Conservation (phyloP, 23 red algal species). For the Gracilaria domingensis region DNA sequence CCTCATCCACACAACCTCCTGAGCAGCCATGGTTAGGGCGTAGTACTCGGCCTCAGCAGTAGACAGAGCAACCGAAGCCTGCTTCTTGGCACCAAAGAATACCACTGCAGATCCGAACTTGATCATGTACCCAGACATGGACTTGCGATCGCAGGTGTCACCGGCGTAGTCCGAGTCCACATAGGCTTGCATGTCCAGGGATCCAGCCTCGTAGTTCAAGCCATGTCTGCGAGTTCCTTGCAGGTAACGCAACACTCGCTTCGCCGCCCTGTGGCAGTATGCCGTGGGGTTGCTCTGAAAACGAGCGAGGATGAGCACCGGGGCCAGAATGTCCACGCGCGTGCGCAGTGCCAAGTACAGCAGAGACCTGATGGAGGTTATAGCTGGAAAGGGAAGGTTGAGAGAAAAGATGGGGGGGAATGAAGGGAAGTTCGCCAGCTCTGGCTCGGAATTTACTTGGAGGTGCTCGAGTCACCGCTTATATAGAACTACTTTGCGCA, state of each 20-base stretch:
- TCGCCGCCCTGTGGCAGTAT: background rate
- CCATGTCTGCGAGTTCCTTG: background rate
- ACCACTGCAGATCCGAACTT: background rate
- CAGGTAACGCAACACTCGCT: background rate
- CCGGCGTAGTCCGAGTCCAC: slow-evolving; percentile 49
- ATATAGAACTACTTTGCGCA: too few species aligned
- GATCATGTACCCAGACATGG: slow-evolving; percentile 19
- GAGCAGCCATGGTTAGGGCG: background rate
- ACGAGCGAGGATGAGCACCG: background rate
- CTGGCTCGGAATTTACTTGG: too few species aligned
- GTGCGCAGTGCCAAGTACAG: too few species aligned
- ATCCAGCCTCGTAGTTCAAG: background rate
- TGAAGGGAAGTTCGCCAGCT: too few species aligned
- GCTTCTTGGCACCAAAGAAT: slow-evolving; percentile 27
- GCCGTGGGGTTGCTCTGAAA: background rate
- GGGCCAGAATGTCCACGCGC: background rate
- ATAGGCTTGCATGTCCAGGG: background rate
- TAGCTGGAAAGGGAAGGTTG: too few species aligned
- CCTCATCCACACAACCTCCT: slow-evolving; percentile 11
- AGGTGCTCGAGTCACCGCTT: too few species aligned
- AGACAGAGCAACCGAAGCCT: background rate
- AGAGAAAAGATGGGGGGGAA: too few species aligned
- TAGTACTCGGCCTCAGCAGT: slow-evolving; percentile 35
- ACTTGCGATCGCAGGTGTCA: slow-evolving; percentile 25
- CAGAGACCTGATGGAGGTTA: too few species aligned